phyloP scores from a whole-genome alignment of 73 alveolate species.

The Urostyla sp. region DNA sequence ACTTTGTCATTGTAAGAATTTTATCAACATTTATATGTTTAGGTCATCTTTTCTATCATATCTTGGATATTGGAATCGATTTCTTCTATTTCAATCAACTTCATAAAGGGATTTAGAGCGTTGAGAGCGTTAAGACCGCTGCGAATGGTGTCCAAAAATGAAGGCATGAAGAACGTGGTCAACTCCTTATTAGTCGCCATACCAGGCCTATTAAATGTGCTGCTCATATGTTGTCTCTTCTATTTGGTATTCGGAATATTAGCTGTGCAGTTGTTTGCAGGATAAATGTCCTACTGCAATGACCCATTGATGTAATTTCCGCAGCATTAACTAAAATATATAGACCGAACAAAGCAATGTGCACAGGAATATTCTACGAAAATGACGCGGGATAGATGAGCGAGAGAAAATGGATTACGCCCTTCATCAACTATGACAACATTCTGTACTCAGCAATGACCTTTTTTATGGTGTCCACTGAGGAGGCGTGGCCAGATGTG shows the following conservation, averaged over 20 bases:
- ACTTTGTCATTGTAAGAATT: slow-evolving; percentile 65
- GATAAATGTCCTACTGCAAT: slow-evolving; percentile 52
- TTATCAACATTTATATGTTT: too few species aligned
- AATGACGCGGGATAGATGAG: background rate
- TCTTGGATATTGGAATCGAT: slow-evolving; percentile 46
- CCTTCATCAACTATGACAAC: slow-evolving; percentile 75
- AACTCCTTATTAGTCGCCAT: slow-evolving; percentile 66
- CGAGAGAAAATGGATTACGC: slow-evolving; percentile 51
- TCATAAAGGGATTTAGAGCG: slow-evolving; percentile 75
- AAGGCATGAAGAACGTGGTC: slow-evolving; percentile 79
- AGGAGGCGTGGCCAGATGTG: slow-evolving; percentile 75
- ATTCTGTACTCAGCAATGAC: slow-evolving; percentile 66
- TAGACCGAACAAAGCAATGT: slow-evolving; percentile 34
- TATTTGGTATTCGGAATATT: slow-evolving; percentile 80
- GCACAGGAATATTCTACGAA: slow-evolving; percentile 59
- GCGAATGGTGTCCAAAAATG: slow-evolving; percentile 79
- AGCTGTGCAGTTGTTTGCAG: slow-evolving; percentile 79
- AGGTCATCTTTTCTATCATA: slow-evolving; percentile 42
- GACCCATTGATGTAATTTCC: slow-evolving; percentile 41
- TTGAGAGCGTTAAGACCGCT: slow-evolving; percentile 83
- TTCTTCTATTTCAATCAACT: slow-evolving; percentile 19
- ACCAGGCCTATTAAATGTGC: slow-evolving; percentile 77
- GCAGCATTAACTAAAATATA: background rate
- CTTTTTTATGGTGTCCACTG: slow-evolving; percentile 74
- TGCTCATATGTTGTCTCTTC: slow-evolving; percentile 72